Percentiles rank a stretch among this genome's conserved stretches.
Conservation (phyloP, 176 grass and related monocot genomes). For the Alloteropsis semialata region DNA sequence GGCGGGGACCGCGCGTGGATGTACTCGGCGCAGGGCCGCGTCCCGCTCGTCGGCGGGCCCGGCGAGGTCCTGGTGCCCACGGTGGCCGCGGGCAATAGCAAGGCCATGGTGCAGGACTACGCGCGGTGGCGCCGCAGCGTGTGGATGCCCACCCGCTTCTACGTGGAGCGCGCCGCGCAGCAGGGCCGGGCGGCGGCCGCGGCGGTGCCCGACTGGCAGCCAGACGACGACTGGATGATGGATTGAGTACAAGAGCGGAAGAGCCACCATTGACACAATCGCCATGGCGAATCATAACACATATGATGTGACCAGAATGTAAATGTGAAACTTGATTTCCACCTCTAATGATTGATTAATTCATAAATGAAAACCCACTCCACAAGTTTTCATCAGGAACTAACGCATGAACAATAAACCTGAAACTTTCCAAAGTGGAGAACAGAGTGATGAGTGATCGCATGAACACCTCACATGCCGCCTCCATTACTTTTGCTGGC, state of each 20-base stretch:
- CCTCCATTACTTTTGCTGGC: no score
- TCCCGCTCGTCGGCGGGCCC: neutral
- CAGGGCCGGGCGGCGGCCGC: neutral
- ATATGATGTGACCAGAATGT: neutral
- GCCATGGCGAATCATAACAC: no score
- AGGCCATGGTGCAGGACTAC: neutral
- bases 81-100: neutral
- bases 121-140: conserved; percentile 17
- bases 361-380: no score
- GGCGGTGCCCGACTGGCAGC: no score
- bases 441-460: no score
- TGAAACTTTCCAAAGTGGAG: no score
- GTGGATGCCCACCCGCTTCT: conserved; percentile 31
- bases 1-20: neutral
- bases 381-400: no score
- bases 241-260: neutral
- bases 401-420: no score
- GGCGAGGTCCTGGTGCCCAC: conserved; percentile 8
- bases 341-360: neutral
- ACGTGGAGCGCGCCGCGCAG: neutral
- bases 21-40: neutral
- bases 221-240: neutral
- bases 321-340: neutral
- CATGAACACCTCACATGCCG: no score
- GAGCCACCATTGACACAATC: neutral